Conservation (phyloP, 257 asterid species). For the Rubia yunnanensis region DNA sequence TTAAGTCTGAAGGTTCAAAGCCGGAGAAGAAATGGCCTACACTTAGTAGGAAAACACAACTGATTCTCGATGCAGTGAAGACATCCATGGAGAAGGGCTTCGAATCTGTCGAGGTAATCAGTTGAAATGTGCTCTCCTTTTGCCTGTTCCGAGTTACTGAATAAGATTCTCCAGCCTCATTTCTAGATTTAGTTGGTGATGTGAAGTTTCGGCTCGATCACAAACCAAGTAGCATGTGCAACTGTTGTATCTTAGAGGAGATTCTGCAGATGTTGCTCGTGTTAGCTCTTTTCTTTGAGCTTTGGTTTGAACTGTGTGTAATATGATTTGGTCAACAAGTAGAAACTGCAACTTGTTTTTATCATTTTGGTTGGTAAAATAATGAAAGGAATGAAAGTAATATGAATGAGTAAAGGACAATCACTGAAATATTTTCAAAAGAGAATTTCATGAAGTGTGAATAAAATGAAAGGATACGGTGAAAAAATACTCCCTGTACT, state of each 20-base stretch:
- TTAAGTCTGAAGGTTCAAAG: constrained; percentile 23
- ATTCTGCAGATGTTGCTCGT: not conserved
- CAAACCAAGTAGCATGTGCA: not conserved
- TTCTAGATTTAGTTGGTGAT: not conserved
- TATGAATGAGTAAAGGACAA: too few species aligned
- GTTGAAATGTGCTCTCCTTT: not conserved
- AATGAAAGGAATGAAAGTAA: too few species aligned
- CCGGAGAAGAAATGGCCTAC: constrained; percentile 54
- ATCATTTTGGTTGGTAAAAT: too few species aligned
- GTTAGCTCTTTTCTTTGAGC: not conserved
- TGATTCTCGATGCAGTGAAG: constrained; percentile 59
- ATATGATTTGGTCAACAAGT: not conserved
- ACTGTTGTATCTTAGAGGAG: not conserved
- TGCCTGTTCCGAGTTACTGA: not conserved
- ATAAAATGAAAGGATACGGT: too few species aligned
- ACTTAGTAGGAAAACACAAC: constrained; percentile 56
- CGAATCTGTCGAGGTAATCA: constrained; percentile 31
- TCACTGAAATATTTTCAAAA: too few species aligned
- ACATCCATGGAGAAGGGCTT: constrained; percentile 50
- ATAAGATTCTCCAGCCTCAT: not conserved
- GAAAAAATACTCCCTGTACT: too few species aligned
- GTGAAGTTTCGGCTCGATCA: not conserved
- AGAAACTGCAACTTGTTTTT: too few species aligned
- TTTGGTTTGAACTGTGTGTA: not conserved
- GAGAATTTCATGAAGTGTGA: too few species aligned